Base-by-base conservation (phyloP, 2,329 filamentous ascomycete genomes). In the Zarea fungicola region DNA sequence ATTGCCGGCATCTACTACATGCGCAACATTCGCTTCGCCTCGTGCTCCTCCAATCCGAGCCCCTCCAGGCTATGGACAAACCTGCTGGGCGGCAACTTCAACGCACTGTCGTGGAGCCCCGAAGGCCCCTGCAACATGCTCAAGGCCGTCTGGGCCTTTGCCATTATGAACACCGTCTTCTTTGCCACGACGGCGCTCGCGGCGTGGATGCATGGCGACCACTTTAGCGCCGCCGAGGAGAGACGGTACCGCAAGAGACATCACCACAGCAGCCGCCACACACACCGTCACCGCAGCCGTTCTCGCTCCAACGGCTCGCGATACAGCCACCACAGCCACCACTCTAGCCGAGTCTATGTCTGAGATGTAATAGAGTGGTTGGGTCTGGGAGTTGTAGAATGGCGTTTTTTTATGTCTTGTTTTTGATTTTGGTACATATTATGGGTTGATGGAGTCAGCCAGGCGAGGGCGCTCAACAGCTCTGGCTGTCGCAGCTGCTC, bases 111-210 rank as follows among this genome's bases (percentile, higher is more conserved):
- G 35, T 62, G 83, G 34, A 66, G 76, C 46, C 66, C 83, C 31
- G 76, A 88, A 67, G 92, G 92, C 75, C 81, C 82, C 5, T 97
- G 92, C 70, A 80, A 85, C 42, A 93, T 96, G 89, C 80, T 96
- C 62, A 97, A 96, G 78, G 86, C 91, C 1, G 78, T 76, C 56
- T 97, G 89, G 69, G 92, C 89, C 3, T 84, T 96, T 57, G 89
- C 81, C 42, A 96, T 97, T 65, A 95, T 96, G 77, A 88, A 93
- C 65, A 73, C 75, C 56, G 72, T 93, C 55, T 84, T 91, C 64
- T 96, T 95, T 70, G 84, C 85, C 65, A 73, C 85, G 62, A 93
- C 89, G 4, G 78, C 81, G 44, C 68, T 92, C 23, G 73, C 93
- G 36, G 89, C 90, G 22, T 78, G 73, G 55, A 64, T 75, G 56